Evolutionary conservation across 306 rosid genomes (phyloP).

Genomic region (Cucurbita maxima): DNA sequence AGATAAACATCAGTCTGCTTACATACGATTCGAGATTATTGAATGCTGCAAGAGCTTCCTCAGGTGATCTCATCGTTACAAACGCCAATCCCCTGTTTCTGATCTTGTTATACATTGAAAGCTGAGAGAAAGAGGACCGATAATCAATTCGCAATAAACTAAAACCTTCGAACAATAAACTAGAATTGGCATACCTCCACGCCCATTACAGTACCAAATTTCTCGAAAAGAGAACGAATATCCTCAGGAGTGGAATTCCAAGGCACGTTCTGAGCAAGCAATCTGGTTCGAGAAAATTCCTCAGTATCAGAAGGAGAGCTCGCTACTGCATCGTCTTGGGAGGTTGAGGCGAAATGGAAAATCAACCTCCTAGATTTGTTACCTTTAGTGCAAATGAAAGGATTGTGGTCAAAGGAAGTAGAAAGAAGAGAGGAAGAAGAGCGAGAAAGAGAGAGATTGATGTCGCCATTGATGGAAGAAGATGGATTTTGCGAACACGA

Average conservation of each 20-base stretch:
- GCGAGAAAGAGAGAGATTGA: slow-evolving; percentile 15
- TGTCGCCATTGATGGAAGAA: background rate
- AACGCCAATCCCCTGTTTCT: slow-evolving; percentile 93
- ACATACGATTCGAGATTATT: slow-evolving; percentile 60
- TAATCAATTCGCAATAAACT: background rate
- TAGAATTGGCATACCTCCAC: slow-evolving; percentile 44
- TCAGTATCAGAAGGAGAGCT: slow-evolving; percentile 18
- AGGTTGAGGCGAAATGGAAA: slow-evolving; percentile 24
- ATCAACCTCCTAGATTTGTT: slow-evolving; percentile 15
- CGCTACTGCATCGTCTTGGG: slow-evolving; percentile 30
- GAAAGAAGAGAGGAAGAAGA: slow-evolving; percentile 16
- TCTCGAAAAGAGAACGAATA: slow-evolving; percentile 58
- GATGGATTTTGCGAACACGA: slow-evolving; percentile 15
- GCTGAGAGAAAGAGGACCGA: slow-evolving; percentile 20
- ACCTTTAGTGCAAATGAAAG: slow-evolving; percentile 3
- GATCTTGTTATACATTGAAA: slow-evolving; percentile 62
- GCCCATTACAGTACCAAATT: slow-evolving; percentile 53
- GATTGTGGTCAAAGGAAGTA: slow-evolving; percentile 10
- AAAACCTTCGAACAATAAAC: background rate
- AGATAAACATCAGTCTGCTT: slow-evolving; percentile 19
- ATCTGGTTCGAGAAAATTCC: slow-evolving; percentile 36
- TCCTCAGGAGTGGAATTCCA: slow-evolving; percentile 80
- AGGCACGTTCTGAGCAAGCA: slow-evolving; percentile 83
- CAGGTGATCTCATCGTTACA: slow-evolving; percentile 74
- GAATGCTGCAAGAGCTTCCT: slow-evolving; percentile 66